Evolutionary conservation across 2,329 filamentous ascomycete species (phyloP).

Genomic region (Hirsutella thompsonii): DNA sequence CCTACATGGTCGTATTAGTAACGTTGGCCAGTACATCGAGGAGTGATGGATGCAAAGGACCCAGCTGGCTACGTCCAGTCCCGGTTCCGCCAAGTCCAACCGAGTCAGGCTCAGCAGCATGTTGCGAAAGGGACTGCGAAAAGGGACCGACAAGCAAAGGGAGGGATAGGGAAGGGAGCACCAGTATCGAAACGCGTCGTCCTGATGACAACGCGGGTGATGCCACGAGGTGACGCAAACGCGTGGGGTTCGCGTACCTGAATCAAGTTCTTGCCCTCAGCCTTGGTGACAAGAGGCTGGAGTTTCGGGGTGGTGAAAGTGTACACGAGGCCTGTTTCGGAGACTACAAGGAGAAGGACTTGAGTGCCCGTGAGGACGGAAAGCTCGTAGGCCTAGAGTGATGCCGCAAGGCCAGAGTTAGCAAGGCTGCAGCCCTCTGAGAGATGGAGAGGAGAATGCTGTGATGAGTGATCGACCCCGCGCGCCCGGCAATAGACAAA

Average conservation of each 20-base stretch:
- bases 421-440: not conserved
- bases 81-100: too few species aligned
- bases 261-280: slow-evolving; percentile 97
- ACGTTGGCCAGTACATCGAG: too few species aligned
- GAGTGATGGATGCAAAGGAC: too few species aligned
- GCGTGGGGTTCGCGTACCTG: slow-evolving; percentile 51
- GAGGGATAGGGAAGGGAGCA: not conserved
- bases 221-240: not conserved
- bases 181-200: not conserved
- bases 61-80: too few species aligned
- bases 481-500: too few species aligned
- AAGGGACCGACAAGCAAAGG: not conserved
- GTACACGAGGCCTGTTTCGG: slow-evolving; percentile 93
- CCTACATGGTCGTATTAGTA: slow-evolving; percentile 39
- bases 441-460: not conserved
- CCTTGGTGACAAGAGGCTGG: slow-evolving; percentile 93
- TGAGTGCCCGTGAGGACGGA: slow-evolving; percentile 97
- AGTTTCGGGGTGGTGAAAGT: slow-evolving; percentile 98
- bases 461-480: too few species aligned
- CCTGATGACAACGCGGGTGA: not conserved
- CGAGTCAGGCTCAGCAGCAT: not conserved
- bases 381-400: slow-evolving; percentile 75
- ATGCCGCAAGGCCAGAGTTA: not conserved
- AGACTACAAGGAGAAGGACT: slow-evolving; percentile 90
- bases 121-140: not conserved